Evolutionary conservation across 805 yeast species (phyloP).

Genomic region (Myxozyma lipomycoides): DNA sequence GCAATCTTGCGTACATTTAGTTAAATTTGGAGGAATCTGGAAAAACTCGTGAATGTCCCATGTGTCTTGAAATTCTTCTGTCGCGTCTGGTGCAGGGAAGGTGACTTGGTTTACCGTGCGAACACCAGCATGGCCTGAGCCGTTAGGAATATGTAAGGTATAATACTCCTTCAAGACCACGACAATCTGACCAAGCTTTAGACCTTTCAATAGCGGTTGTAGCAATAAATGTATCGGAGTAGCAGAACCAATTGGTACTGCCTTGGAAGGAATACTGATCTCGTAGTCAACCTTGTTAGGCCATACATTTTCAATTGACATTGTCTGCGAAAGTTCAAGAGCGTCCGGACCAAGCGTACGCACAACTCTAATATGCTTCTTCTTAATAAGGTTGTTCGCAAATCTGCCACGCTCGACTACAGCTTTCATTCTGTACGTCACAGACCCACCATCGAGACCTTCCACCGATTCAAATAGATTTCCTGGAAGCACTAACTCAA

Average conservation of each 20-base stretch:
- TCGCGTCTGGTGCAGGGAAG: constrained; percentile 42
- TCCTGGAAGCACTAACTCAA: constrained; percentile 80
- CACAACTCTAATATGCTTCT: constrained; percentile 71
- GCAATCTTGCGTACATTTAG: constrained; percentile 83
- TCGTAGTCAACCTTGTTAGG: constrained; percentile 89
- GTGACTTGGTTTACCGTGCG: constrained; percentile 52
- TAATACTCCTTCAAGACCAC: constrained; percentile 66
- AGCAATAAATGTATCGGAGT: constrained; percentile 65
- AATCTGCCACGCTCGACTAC: constrained; percentile 79
- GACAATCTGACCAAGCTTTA: constrained; percentile 68
- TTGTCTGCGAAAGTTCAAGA: constrained; percentile 82
- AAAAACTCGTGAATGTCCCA: constrained; percentile 71
- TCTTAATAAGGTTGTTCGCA: constrained; percentile 57
- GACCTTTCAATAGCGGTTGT: constrained; percentile 78
- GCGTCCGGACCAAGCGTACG: constrained; percentile 86
- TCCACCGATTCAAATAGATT: constrained; percentile 80
- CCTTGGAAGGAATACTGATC: constrained; percentile 79
- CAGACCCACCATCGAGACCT: constrained; percentile 76
- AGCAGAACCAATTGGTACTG: constrained; percentile 82
- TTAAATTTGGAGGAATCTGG: constrained; percentile 65
- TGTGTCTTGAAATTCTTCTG: constrained; percentile 45
- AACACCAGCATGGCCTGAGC: constrained; percentile 57
- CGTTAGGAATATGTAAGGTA: constrained; percentile 38
- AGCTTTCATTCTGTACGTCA: constrained; percentile 71
- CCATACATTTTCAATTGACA: constrained; percentile 93